These are phyloP conservation scores for Wickerhamiella sorbophila DNA, from an alignment of 805 yeast genomes.

Conservation along the genomic window DNA sequence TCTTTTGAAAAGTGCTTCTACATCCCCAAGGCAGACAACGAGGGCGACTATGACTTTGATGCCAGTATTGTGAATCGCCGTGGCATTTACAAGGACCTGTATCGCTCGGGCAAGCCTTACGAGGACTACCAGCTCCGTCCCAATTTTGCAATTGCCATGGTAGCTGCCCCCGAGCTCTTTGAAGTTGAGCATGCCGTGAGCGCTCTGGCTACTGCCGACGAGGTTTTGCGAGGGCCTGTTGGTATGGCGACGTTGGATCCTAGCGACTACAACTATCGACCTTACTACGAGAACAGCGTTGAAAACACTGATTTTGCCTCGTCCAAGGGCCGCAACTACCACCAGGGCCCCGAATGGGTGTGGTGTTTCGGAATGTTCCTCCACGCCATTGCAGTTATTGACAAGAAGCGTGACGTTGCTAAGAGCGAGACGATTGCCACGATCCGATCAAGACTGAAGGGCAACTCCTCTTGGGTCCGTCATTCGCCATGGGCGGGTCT, in stretches of 20 bases:
- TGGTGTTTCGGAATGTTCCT: constrained; percentile 84
- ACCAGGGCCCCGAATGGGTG: constrained; percentile 98
- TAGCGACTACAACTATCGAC: constrained; percentile 79
- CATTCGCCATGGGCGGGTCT: constrained; percentile 88
- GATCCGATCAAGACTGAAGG: constrained; percentile 44
- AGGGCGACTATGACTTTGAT: constrained; percentile 45
- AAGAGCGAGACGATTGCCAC: constrained; percentile 33
- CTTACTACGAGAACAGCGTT: constrained; percentile 67
- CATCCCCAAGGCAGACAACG: constrained; percentile 48
- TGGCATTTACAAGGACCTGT: constrained; percentile 86
- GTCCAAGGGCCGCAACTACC: constrained; percentile 89
- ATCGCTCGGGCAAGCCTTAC: constrained; percentile 65
- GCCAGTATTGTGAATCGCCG: constrained; percentile 61
- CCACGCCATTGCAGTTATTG: constrained; percentile 54
- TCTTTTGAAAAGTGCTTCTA: constrained; percentile 73
- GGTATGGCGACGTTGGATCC: constrained; percentile 93
- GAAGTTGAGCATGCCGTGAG: constrained; percentile 40
- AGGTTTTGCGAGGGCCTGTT: constrained; percentile 65
- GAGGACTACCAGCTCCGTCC: constrained; percentile 92
- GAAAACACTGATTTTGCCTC: constrained; percentile 84
- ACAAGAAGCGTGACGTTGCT: constrained; percentile 27
- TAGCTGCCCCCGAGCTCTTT: constrained; percentile 90
- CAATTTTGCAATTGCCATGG: constrained; percentile 82
- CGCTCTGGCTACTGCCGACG: constrained; percentile 64
- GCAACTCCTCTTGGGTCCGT: constrained; percentile 54